These are phyloP conservation scores for Globisporangium takayamanum DNA, from an alignment of 352 stramenopile genomes.

Conservation along the genomic window DNA sequence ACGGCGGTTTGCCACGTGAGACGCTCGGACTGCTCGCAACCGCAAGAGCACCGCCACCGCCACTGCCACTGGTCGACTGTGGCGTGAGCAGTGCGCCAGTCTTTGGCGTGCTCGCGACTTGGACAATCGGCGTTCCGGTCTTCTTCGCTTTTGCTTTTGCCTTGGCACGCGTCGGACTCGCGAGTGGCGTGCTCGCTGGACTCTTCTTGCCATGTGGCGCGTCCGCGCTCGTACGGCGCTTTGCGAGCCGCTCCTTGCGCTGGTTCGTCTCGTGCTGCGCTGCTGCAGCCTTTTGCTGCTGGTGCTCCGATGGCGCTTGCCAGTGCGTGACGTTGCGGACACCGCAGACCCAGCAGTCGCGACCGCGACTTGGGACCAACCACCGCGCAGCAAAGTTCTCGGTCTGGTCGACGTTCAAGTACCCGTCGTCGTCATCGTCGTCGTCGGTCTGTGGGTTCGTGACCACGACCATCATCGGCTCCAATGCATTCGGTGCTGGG, in stretches of 20 bases:
- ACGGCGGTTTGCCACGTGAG: slow-evolving; percentile 6
- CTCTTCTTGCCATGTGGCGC: not conserved
- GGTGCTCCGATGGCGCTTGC: slow-evolving; percentile 30
- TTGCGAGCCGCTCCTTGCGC: slow-evolving; percentile 3
- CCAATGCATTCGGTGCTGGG: not conserved
- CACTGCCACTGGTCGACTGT: too few species aligned
- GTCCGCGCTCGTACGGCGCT: slow-evolving; percentile 5
- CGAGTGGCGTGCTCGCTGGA: not conserved
- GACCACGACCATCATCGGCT: slow-evolving; percentile 66
- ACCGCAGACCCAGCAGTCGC: slow-evolving; percentile 72
- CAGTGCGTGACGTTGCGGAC: slow-evolving; percentile 70
- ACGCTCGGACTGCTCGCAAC: slow-evolving; percentile 5
- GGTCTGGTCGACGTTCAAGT: slow-evolving; percentile 69
- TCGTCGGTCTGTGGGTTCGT: slow-evolving; percentile 58
- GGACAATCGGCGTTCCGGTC: not conserved
- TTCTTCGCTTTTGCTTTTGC: slow-evolving; percentile 11
- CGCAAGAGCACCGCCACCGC: not conserved
- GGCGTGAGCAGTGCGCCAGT: too few species aligned
- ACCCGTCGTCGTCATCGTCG: slow-evolving; percentile 34
- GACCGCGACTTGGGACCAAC: slow-evolving; percentile 53
- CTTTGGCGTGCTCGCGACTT: not conserved
- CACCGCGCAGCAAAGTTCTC: slow-evolving; percentile 58
- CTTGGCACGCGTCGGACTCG: slow-evolving; percentile 6
- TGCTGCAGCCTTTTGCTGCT: slow-evolving; percentile 20
- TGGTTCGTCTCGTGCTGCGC: slow-evolving; percentile 12